phyloP scores from a whole-genome alignment of 139 green algal species.

The Trebouxia sp. region DNA sequence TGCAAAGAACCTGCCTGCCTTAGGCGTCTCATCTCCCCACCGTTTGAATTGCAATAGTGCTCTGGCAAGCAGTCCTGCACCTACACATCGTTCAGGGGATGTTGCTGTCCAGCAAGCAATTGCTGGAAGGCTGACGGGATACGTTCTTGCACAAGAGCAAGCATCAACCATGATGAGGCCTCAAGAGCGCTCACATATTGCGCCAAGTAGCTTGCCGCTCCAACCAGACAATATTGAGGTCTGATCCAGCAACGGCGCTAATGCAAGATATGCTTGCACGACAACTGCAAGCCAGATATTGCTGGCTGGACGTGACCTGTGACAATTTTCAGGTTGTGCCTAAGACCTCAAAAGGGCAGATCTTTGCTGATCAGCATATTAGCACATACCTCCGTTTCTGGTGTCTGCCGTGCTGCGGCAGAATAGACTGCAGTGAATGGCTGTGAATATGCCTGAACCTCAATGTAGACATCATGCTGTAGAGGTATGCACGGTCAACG shows the following conservation, averaged over 20 bases:
- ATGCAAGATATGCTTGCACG: neutral
- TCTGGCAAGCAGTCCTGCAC: neutral
- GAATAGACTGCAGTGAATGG: too few relatives aligned
- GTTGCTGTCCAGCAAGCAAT: neutral
- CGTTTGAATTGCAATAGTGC: slow-evolving; percentile 4
- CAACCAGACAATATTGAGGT: neutral
- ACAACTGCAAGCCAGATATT: neutral
- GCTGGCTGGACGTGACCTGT: too few relatives aligned
- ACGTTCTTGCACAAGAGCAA: neutral
- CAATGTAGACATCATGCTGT: too few relatives aligned
- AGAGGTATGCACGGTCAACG: too few relatives aligned
- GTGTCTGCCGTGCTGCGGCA: too few relatives aligned
- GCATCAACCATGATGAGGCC: neutral
- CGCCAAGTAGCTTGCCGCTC: neutral
- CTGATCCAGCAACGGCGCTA: neutral
- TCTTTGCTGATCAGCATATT: too few relatives aligned
- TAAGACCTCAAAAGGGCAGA: too few relatives aligned
- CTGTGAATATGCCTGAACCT: too few relatives aligned
- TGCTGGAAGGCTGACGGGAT: neutral
- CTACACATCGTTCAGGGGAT: neutral
- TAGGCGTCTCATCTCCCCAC: slow-evolving; percentile 28
- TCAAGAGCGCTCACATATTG: neutral
- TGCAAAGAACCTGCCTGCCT: slow-evolving; percentile 28
- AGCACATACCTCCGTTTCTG: too few relatives aligned
- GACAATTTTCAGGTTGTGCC: too few relatives aligned